These are phyloP conservation scores for Nemania bipapillata DNA, from an alignment of 2,329 filamentous ascomycete species.

Conservation along the genomic window DNA sequence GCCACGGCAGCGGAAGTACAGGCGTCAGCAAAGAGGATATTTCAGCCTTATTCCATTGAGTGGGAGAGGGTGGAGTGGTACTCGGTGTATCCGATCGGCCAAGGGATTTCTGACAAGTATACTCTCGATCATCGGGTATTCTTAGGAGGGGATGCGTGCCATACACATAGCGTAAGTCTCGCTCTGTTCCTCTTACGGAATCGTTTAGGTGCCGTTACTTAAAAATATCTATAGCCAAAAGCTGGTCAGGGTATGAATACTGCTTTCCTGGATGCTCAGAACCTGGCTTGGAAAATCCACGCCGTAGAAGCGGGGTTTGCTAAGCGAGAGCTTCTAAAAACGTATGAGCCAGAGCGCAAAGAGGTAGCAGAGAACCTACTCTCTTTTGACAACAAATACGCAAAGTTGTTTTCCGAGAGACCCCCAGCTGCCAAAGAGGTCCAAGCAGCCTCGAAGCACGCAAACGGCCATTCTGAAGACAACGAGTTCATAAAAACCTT, in stretches of 20 bases:
- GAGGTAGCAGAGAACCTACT: slow-evolving; percentile 85
- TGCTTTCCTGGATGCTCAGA: slow-evolving; percentile 82
- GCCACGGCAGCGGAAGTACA: slow-evolving; percentile 73
- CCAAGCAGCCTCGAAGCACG: slow-evolving; percentile 66
- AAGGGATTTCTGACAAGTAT: slow-evolving; percentile 75
- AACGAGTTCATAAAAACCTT: slow-evolving; percentile 90
- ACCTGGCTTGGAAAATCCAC: slow-evolving; percentile 96
- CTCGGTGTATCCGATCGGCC: slow-evolving; percentile 80
- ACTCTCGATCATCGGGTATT: slow-evolving; percentile 76
- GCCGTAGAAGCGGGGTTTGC: slow-evolving; percentile 87
- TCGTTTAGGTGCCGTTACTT: slow-evolving; percentile 11
- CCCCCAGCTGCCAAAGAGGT: slow-evolving; percentile 79
- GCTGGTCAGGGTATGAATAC: slow-evolving; percentile 85
- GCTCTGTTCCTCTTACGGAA: not conserved
- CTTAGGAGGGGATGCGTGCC: slow-evolving; percentile 80
- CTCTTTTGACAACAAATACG: slow-evolving; percentile 88
- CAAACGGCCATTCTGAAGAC: slow-evolving; percentile 59
- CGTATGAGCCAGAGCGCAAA: slow-evolving; percentile 88
- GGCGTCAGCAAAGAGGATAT: slow-evolving; percentile 70
- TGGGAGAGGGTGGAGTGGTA: slow-evolving; percentile 78
- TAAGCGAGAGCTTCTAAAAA: slow-evolving; percentile 76
- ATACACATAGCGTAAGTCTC: slow-evolving; percentile 76
- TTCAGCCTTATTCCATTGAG: slow-evolving; percentile 73
- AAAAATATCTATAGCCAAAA: slow-evolving; percentile 71
- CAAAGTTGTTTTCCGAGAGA: slow-evolving; percentile 85